Conservation (phyloP, 2,329 filamentous ascomycete genomes). For the Sclerotinia subarctica region DNA sequence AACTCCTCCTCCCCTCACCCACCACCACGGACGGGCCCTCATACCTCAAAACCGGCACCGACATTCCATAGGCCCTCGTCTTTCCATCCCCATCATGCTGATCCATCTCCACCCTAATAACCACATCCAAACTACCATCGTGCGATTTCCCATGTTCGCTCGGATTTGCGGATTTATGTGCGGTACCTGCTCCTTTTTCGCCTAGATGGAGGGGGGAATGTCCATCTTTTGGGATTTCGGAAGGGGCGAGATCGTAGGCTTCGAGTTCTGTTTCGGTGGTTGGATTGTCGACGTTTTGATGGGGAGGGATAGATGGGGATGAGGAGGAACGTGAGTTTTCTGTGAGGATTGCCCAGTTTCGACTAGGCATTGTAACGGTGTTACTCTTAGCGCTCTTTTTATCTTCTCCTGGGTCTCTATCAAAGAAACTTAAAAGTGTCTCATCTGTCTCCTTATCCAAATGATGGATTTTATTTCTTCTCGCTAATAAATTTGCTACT, state of each 20-base stretch:
- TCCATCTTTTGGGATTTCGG: constrained; percentile 54
- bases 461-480: constrained; percentile 79
- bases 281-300: constrained; percentile 14
- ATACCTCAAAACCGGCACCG: constrained; percentile 59
- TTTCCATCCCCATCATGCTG: constrained; percentile 76
- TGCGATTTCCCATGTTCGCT: constrained; percentile 49
- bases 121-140: constrained; percentile 70
- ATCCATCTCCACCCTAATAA: constrained; percentile 82
- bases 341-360: constrained; percentile 89
- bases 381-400: constrained; percentile 75
- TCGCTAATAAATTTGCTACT: constrained; percentile 86
- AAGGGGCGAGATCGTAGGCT: constrained; percentile 32
- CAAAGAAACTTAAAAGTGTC: constrained; percentile 88
- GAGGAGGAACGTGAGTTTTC: constrained; percentile 65
- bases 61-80: constrained; percentile 79
- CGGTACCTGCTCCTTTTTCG: constrained; percentile 74
- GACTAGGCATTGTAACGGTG: constrained; percentile 83
- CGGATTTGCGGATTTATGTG: constrained; percentile 66
- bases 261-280: neutral
- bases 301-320: constrained; percentile 35
- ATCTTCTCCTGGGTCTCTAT: constrained; percentile 75
- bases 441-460: constrained; percentile 76
- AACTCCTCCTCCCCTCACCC: neutral
- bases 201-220: constrained; percentile 71
- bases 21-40: neutral